Percentiles rank a stretch among this genome's conserved stretches.
These are phyloP conservation scores for Elsinoe ampelina DNA, from an alignment of 2,329 filamentous ascomycete genomes.

Conservation along the genomic window DNA sequence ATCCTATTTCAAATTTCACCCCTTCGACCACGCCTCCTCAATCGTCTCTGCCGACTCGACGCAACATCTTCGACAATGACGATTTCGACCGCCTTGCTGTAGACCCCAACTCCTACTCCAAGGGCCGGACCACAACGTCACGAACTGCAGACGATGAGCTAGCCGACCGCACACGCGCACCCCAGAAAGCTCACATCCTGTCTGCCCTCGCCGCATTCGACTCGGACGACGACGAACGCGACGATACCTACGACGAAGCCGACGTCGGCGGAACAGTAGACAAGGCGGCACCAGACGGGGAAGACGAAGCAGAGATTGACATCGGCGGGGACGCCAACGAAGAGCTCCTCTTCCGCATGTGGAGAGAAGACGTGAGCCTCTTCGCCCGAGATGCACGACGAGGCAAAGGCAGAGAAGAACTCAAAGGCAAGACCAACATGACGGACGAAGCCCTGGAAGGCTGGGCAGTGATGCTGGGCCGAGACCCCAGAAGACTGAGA, in stretches of 20 bases:
- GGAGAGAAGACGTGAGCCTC: slow-evolving; percentile 51
- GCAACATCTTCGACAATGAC: slow-evolving; percentile 72
- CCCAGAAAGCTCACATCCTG: slow-evolving; percentile 76
- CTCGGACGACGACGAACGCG: slow-evolving; percentile 88
- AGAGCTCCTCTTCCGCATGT: slow-evolving; percentile 63
- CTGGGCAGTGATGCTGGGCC: slow-evolving; percentile 77
- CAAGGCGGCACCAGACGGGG: slow-evolving; percentile 41
- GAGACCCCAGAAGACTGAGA: slow-evolving; percentile 60
- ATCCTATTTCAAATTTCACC: slow-evolving; percentile 31
- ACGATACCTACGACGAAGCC: slow-evolving; percentile 89
- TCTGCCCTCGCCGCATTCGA: slow-evolving; percentile 84
- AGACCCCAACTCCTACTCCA: slow-evolving; percentile 59
- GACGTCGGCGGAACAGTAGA: slow-evolving; percentile 89
- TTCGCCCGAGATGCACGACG: slow-evolving; percentile 65
- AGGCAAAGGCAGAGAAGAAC: slow-evolving; percentile 48
- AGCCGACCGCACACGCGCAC: slow-evolving; percentile 52
- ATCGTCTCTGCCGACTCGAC: slow-evolving; percentile 41
- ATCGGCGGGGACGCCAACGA: slow-evolving; percentile 49
- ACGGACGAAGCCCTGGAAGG: slow-evolving; percentile 91
- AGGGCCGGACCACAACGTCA: slow-evolving; percentile 60
- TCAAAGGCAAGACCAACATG: slow-evolving; percentile 75
- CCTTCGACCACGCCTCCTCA: slow-evolving; percentile 49
- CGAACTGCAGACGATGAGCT: slow-evolving; percentile 65
- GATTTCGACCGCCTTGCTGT: slow-evolving; percentile 64
- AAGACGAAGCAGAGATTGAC: slow-evolving; percentile 43